These are phyloP conservation scores for Pseudogymnoascus sp. DNA, from an alignment of 2,329 filamentous ascomycete species.

Conservation along the genomic window DNA sequence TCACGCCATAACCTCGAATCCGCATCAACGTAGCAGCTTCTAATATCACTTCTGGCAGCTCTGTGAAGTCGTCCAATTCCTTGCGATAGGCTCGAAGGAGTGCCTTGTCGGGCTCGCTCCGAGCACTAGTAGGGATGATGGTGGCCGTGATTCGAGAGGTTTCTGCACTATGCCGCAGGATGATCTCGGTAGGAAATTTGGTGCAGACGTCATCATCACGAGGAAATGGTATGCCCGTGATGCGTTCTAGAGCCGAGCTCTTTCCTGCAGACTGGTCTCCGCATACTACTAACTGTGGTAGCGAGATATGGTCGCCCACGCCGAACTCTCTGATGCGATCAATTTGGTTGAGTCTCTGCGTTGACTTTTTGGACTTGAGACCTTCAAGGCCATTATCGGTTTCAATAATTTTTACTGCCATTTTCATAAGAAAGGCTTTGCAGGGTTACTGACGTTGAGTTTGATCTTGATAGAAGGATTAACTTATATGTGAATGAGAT, in stretches of 20 bases:
- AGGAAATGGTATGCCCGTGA: not conserved
- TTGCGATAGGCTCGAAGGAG: not conserved
- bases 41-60: not conserved
- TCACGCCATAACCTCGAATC: not conserved
- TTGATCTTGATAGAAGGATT: not conserved
- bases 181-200: conserved; percentile 6
- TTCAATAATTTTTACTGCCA: not conserved
- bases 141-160: not conserved
- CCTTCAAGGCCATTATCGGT: not conserved
- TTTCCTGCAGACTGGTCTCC: no score
- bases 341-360: conserved; percentile 13
- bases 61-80: not conserved
- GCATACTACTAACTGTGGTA: no score
- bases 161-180: conserved; percentile 22
- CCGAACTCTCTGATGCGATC: conserved; percentile 14
- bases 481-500: not conserved
- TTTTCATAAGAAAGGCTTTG: not conserved
- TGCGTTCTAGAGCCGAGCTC: not conserved
- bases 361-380: conserved; percentile 6
- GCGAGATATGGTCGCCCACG: conserved; percentile 15
- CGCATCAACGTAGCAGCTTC: not conserved
- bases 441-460: not conserved
- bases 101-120: not conserved
- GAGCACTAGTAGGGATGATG: not conserved
- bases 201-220: not conserved